Conservation (phyloP, 2,329 filamentous ascomycete species). For the Penicillium sclerotigenum region DNA sequence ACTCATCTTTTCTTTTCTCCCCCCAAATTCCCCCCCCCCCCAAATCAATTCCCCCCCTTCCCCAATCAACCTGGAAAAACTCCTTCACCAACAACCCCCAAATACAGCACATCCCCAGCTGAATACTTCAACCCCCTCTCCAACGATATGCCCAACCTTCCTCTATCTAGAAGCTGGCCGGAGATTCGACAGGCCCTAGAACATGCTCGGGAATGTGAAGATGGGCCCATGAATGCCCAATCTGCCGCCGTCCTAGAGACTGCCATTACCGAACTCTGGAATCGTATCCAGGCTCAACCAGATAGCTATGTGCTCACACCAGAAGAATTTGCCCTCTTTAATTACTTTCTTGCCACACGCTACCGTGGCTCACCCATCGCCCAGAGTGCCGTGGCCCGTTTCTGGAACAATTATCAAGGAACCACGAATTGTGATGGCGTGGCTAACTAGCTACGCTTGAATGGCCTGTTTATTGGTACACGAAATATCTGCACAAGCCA, state of each 20-base stretch:
- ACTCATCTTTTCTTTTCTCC: not conserved
- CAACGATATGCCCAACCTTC: conserved; percentile 30
- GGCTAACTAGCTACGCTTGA: conserved; percentile 20
- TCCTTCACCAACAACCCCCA: not conserved
- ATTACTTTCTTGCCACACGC: conserved; percentile 67
- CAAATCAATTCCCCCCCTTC: too few species aligned
- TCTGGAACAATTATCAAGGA: conserved; percentile 50
- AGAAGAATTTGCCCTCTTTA: conserved; percentile 83
- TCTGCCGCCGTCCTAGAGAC: conserved; percentile 64
- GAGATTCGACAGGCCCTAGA: conserved; percentile 68
- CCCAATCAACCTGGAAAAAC: not conserved
- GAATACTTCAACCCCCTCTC: not conserved
- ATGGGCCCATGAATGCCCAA: conserved; percentile 60
- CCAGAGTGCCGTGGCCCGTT: conserved; percentile 54
- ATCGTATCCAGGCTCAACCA: conserved; percentile 61
- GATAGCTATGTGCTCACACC: conserved; percentile 67
- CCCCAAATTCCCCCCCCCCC: not conserved
- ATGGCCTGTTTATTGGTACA: not conserved
- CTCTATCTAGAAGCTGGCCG: conserved; percentile 29
- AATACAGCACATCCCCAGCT: not conserved
- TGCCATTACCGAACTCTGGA: conserved; percentile 65
- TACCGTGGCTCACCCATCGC: conserved; percentile 55
- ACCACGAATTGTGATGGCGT: conserved; percentile 23
- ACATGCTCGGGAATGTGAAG: conserved; percentile 69
- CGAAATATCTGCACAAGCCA: not conserved